Percentiles rank a stretch among this genome's conserved stretches.
Evolutionary conservation across 129 eudicot species (phyloP).

Genomic region (Centaurea solstitialis): DNA sequence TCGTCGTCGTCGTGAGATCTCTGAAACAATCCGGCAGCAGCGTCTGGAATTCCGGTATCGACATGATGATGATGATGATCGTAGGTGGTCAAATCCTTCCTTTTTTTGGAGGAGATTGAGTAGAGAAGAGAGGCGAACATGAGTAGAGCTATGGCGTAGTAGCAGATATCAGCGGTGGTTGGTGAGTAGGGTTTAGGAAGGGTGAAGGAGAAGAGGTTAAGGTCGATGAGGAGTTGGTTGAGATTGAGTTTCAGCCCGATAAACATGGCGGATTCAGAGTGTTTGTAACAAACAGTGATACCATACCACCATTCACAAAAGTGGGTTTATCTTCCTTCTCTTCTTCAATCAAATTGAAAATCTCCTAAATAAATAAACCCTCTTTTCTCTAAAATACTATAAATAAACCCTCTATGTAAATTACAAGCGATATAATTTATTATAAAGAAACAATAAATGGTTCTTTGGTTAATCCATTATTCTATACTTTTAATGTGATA

Average conservation of each 20-base stretch:
- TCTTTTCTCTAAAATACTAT: too few relatives aligned
- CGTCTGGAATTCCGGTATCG: background rate
- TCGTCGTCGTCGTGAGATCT: conserved; percentile 14
- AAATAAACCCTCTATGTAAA: too few relatives aligned
- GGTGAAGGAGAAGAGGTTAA: background rate
- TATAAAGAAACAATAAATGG: too few relatives aligned
- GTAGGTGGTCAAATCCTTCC: background rate
- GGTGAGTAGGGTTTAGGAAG: background rate
- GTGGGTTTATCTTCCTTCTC: background rate
- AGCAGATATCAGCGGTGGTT: background rate
- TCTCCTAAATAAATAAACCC: background rate
- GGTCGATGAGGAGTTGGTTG: conserved; percentile 9
- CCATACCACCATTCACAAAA: conserved; percentile 8
- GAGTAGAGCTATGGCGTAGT: background rate
- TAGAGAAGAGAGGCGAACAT: conserved; percentile 7
- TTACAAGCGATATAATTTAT: too few relatives aligned
- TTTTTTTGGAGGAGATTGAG: conserved; percentile 11
- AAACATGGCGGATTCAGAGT: background rate
- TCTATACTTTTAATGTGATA: too few relatives aligned
- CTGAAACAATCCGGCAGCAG: conserved; percentile 5
- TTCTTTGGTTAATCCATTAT: too few relatives aligned
- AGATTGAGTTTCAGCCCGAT: too few relatives aligned
- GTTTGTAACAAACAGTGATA: conserved; percentile 6
- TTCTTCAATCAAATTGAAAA: background rate
- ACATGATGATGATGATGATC: background rate